Base-by-base conservation (phyloP, 2,329 filamentous ascomycete genomes). In the Talaromyces sp. region DNA sequence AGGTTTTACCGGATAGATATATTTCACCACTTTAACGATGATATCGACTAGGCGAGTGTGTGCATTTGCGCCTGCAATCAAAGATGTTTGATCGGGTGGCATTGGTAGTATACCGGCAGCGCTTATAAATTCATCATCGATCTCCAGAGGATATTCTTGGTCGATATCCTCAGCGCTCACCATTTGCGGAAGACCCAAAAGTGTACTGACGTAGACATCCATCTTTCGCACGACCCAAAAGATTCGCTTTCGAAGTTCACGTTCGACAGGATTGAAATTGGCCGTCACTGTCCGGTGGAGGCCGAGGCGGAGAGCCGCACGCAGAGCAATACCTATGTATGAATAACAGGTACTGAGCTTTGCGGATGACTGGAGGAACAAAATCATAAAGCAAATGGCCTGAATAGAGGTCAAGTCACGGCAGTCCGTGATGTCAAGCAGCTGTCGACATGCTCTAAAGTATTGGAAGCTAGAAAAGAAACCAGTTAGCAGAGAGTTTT, bases 291-390 rank as follows among this genome's bases (percentile, higher is more conserved):
- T 85, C 57, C 90, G 87, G 71, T 94, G 90, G 27, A 93, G 78
- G 8, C 90, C 90, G 75, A 93, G 87, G 29, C 89, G 85, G 35
- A 93, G 75, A n/a, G 88, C 86, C 7, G 88, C 88, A 56, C 89
- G 84, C 54, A 92, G 78, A 2, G 89, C 90, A 66, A 93, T 88
- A 7, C 90, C 90, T 54, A 93, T 83, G 66, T 91, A 92, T 0
- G 89, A 85, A 72, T 93, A 93, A 70, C 90, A 93, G 10, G 86
- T 88, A 69, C 87, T 90, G 31, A 93, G 77, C 69, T 91, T 90
- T 10, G 89, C 89, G 1, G 90, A 90, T 2, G 88, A 86, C 69
- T 94, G 90, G 1, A 93, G 80, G 69, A 92, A 94, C 2, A 93
- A 77, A 54, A 92, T 88, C 82, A 92, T 89, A 70, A 91, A 92